Evolutionary conservation across 2,329 filamentous ascomycete species (phyloP).

Genomic region (Myriosclerotinia scirpicola): DNA sequence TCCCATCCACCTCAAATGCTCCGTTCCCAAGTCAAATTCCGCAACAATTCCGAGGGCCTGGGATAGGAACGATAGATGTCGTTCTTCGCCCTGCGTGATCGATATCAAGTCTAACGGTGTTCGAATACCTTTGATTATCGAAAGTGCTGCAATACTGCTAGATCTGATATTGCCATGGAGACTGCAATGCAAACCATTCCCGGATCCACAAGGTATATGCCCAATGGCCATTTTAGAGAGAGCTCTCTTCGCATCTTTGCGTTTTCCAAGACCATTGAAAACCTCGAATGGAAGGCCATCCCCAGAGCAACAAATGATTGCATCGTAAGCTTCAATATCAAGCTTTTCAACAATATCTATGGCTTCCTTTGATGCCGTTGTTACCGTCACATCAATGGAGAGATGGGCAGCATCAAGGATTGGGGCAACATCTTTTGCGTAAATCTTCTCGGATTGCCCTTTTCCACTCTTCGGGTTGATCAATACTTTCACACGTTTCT

Average conservation of each 20-base stretch:
- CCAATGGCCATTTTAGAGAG: constrained; percentile 73
- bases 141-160: constrained; percentile 67
- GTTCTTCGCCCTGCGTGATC: constrained; percentile 72
- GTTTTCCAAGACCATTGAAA: constrained; percentile 82
- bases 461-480: constrained; percentile 88
- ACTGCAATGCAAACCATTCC: constrained; percentile 88
- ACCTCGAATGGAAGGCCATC: constrained; percentile 89
- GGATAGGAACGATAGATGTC: constrained; percentile 80
- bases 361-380: constrained; percentile 71
- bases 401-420: constrained; percentile 80
- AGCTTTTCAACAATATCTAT: constrained; percentile 72
- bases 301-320: constrained; percentile 82
- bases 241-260: constrained; percentile 69
- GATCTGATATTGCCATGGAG: constrained; percentile 63
- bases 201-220: constrained; percentile 85
- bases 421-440: constrained; percentile 71
- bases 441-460: constrained; percentile 68
- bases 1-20: constrained; percentile 86
- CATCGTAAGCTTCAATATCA: constrained; percentile 77
- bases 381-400: constrained; percentile 69
- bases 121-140: constrained; percentile 77
- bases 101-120: constrained; percentile 83
- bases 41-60: constrained; percentile 86
- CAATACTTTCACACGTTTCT: constrained; percentile 78
- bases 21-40: constrained; percentile 83